Evolutionary conservation across 2,329 filamentous ascomycete species (phyloP).

Genomic region (Aspergillus terreus): DNA sequence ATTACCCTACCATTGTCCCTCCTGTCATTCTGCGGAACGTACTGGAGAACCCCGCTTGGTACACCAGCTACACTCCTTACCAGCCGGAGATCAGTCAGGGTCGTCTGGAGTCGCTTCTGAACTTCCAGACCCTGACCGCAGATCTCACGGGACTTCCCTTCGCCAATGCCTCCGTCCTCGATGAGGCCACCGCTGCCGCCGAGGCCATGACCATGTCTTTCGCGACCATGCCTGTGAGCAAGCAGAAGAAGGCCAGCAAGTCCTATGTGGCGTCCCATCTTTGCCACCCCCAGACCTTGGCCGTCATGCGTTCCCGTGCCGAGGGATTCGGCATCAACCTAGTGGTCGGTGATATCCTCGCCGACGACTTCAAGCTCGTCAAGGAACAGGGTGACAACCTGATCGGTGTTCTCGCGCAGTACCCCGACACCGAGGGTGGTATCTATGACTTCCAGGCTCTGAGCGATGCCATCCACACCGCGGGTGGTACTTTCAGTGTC

Average conservation of each 20-base stretch:
- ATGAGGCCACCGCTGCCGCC: slow-evolving; percentile 87
- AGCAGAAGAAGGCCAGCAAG: slow-evolving; percentile 72
- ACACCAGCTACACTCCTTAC: slow-evolving; percentile 96
- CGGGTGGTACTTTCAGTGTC: slow-evolving; percentile 76
- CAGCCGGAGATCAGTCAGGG: slow-evolving; percentile 97
- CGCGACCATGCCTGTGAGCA: slow-evolving; percentile 66
- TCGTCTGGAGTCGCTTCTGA: slow-evolving; percentile 83
- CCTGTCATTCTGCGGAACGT: slow-evolving; percentile 91
- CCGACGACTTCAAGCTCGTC: slow-evolving; percentile 61
- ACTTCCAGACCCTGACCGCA: slow-evolving; percentile 90
- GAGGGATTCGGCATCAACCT: slow-evolving; percentile 88
- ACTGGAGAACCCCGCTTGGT: slow-evolving; percentile 91
- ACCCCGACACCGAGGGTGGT: slow-evolving; percentile 82
- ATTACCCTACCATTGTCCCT: slow-evolving; percentile 81
- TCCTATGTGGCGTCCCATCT: slow-evolving; percentile 78
- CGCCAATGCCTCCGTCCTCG: slow-evolving; percentile 84
- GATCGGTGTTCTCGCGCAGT: slow-evolving; percentile 89
- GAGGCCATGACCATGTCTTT: slow-evolving; percentile 94
- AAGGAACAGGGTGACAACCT: slow-evolving; percentile 74
- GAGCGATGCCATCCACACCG: slow-evolving; percentile 71
- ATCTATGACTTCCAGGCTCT: slow-evolving; percentile 71
- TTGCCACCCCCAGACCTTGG: slow-evolving; percentile 80
- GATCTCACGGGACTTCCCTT: slow-evolving; percentile 85
- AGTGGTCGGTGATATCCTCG: slow-evolving; percentile 66
- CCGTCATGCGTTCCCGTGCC: slow-evolving; percentile 78